These are phyloP conservation scores for Malassezia obtusa DNA, from an alignment of 1,284 basidiomycete genomes.

Conservation along the genomic window DNA sequence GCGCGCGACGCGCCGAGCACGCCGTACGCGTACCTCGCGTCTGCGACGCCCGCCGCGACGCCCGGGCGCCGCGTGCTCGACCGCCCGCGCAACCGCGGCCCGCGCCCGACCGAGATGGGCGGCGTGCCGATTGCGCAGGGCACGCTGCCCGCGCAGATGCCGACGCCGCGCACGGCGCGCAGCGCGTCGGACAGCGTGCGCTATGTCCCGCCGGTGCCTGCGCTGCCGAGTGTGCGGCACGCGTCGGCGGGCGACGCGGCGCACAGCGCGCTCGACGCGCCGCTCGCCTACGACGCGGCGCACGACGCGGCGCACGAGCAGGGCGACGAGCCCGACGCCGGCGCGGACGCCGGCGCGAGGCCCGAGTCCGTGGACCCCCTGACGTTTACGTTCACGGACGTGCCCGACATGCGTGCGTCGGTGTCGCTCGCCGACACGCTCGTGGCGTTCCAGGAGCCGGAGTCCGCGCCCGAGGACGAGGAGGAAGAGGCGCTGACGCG, in stretches of 20 bases:
- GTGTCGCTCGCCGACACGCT: constrained; percentile 40
- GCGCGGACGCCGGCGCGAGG: not conserved
- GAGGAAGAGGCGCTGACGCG: not conserved
- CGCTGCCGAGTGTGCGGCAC: constrained; percentile 2
- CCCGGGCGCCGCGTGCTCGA: constrained; percentile 20
- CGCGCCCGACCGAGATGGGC: constrained; percentile 21
- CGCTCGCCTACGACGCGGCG: not conserved
- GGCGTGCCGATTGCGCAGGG: constrained; percentile 22
- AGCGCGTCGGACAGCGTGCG: constrained; percentile 2
- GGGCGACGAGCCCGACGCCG: not conserved
- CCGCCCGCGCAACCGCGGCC: constrained; percentile 19
- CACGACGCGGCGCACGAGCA: not conserved
- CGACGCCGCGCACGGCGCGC: constrained; percentile 9
- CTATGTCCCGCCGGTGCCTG: not conserved
- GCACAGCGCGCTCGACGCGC: not conserved
- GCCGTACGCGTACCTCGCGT: not conserved
- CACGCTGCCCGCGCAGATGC: constrained; percentile 12
- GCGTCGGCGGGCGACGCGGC: not conserved
- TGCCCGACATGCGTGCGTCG: not conserved
- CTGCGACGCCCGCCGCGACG: not conserved
- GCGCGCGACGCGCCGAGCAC: not conserved
- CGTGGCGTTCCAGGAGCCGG: constrained; percentile 13
- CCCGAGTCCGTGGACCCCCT: not conserved
- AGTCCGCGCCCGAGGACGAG: not conserved
- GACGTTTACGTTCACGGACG: not conserved